These are phyloP conservation scores for Triadica sebifera DNA, from an alignment of 345 rosid species.

Conservation along the genomic window DNA sequence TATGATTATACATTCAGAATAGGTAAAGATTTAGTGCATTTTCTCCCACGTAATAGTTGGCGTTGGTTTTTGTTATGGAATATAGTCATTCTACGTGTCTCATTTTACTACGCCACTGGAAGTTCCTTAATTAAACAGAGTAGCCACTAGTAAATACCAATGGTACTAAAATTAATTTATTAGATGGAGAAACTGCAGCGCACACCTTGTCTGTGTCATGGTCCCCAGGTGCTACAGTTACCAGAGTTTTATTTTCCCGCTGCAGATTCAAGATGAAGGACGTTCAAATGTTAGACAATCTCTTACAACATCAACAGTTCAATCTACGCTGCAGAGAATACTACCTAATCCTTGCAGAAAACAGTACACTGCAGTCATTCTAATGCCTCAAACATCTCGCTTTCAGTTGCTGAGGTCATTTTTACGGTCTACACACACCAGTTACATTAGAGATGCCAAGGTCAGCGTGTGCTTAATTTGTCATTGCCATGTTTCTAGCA, in stretches of 20 bases:
- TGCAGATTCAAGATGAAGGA: conserved; percentile 73
- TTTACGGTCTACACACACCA: conserved; percentile 27
- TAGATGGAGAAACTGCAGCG: not conserved
- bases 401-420: conserved; percentile 45
- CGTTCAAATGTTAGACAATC: conserved; percentile 62
- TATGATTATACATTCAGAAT: not conserved
- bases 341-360: conserved; percentile 73
- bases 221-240: not conserved
- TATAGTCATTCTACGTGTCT: not conserved
- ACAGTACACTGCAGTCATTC: conserved; percentile 74
- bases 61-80: not conserved
- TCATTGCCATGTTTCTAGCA: conserved; percentile 1
- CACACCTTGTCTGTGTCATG: not conserved
- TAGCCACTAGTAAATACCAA: not conserved
- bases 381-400: conserved; percentile 65
- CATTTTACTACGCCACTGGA: not conserved
- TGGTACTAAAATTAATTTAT: not conserved
- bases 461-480: conserved; percentile 37
- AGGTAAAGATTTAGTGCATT: not conserved
- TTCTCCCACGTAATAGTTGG: not conserved
- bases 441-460: conserved; percentile 49
- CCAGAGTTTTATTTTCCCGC: conserved; percentile 10
- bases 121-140: not conserved
- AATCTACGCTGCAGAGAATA: conserved; percentile 58
- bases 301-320: conserved; percentile 52